Evolutionary conservation across 495 filamentous ascomycete species (phyloP).

Genomic region (Penicillium canescens): DNA sequence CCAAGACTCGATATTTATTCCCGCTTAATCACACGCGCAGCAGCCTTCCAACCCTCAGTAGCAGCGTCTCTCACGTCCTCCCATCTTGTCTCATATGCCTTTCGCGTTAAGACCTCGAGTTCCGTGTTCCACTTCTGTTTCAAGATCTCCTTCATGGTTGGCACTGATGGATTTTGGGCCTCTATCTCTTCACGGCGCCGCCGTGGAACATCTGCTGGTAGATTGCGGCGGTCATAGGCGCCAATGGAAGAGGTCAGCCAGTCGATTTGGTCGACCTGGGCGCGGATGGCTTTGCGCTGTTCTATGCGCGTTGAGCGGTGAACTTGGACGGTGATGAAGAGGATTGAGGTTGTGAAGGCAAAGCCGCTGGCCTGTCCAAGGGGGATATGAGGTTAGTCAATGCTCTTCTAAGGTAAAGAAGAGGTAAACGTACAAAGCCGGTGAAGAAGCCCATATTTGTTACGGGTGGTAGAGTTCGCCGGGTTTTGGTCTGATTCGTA

Average conservation of each 20-base stretch:
- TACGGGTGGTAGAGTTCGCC: not conserved
- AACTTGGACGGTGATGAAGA: conserved; percentile 76
- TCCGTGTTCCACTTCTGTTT: conserved; percentile 84
- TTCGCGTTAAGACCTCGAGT: conserved; percentile 64
- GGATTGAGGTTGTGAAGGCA: conserved; percentile 76
- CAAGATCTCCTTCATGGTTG: conserved; percentile 59
- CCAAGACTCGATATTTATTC: conserved; percentile 21
- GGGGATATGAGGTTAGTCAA: not conserved
- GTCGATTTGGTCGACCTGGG: conserved; percentile 64
- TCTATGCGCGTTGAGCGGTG: conserved; percentile 70
- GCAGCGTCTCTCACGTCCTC: conserved; percentile 54
- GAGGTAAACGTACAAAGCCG: conserved; percentile 71
- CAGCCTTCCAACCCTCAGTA: conserved; percentile 32
- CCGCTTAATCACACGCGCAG: conserved; percentile 33
- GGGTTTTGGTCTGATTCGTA: not conserved
- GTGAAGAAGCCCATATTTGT: conserved; percentile 71
- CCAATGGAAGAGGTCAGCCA: conserved; percentile 49
- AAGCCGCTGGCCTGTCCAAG: conserved; percentile 66
- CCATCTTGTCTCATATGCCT: conserved; percentile 67
- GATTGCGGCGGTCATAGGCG: conserved; percentile 42
- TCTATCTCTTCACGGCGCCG: conserved; percentile 29
- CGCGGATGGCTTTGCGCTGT: conserved; percentile 70
- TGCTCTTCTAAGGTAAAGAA: not conserved
- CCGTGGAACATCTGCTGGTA: conserved; percentile 29
- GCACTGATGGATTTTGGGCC: conserved; percentile 27